Evolutionary conservation across 768 basidiomycete species (phyloP), one percentile per base, ranked within the genome.

Genomic region (Suillus subluteus): DNA sequence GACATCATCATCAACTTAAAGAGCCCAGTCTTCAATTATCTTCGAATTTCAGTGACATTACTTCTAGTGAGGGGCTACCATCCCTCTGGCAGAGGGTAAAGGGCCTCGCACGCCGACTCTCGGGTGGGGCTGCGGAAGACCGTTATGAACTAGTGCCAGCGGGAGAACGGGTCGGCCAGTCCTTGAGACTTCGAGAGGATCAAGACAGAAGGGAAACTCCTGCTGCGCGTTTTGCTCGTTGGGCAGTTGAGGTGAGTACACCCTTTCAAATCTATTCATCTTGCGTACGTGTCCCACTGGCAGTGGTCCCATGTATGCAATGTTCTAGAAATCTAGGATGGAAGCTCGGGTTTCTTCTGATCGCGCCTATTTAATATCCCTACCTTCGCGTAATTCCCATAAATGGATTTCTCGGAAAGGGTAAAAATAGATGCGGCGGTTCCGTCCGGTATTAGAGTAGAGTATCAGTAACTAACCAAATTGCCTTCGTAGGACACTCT

Each of bases 191-290:
- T 68, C 71, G 66, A 73, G 83, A 78, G 50, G 80, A 74, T 35
- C 65, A 65, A 63, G 67, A 55, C 18, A 43, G 18, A 32, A 71
- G 69, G 58, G 84, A 86, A 38, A 91, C 91, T 4, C 82, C 86
- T 35, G 91, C 91, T 38, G 89, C 88, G 54, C 82, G 84, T 58
- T 92, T 89, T 76, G 90, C 90, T 15, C 88, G 87, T 76, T 82
- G 79, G 70, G 84, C 85, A n/a, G 77, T 87, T 30, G 85, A 91
- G 80, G 91, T 91, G 66, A 58, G 87, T 79, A 35, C 12, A 0
- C 5, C 32, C 4, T 8, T 43, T 62, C 48, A 21, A 44, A 43
- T 54, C 58, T 56, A 38, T 26, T 63, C 62, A 43, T 23, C 16
- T 56, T 58, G n/a, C 12, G 12, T 43, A 2, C 23, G 32, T 13